These are phyloP conservation scores for Chalara sp. DNA, from an alignment of 2,329 filamentous ascomycete genomes.

Conservation along the genomic window DNA sequence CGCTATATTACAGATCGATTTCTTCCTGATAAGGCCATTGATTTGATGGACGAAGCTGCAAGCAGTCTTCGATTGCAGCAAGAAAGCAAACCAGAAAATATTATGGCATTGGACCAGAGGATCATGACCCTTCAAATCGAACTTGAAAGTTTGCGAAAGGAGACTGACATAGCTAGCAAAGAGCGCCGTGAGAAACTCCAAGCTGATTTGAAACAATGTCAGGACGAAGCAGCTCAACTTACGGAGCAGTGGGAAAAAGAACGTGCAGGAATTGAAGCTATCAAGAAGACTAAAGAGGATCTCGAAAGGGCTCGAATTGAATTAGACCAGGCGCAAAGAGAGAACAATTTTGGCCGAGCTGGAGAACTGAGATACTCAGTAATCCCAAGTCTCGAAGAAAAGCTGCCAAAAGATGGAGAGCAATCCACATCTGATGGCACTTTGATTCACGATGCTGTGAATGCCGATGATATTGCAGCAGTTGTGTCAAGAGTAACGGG, in stretches of 20 bases:
- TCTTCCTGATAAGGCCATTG: conserved; percentile 93
- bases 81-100: conserved; percentile 93
- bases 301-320: conserved; percentile 80
- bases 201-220: conserved; percentile 64
- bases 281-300: conserved; percentile 84
- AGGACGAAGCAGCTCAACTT: conserved; percentile 68
- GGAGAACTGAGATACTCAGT: conserved; percentile 83
- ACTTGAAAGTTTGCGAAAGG: conserved; percentile 86
- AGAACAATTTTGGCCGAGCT: conserved; percentile 85
- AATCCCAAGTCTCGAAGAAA: conserved; percentile 75
- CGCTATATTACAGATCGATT: conserved; percentile 96
- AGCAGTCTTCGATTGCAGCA: conserved; percentile 86
- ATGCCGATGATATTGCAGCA: conserved; percentile 83
- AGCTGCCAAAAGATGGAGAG: conserved; percentile 67
- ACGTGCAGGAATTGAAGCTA: conserved; percentile 72
- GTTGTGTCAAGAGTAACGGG: conserved; percentile 90
- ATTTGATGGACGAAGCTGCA: conserved; percentile 91
- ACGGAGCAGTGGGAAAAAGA: conserved; percentile 89
- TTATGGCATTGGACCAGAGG: conserved; percentile 84
- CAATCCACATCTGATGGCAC: conserved; percentile 32
- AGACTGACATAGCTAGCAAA: conserved; percentile 82
- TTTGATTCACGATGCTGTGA: conserved; percentile 91
- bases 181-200: conserved; percentile 86
- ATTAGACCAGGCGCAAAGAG: conserved; percentile 73
- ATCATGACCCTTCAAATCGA: conserved; percentile 98